Evolutionary conservation across 2,329 filamentous ascomycete genomes (phyloP), one percentile per base, ranked within the genome.

Genomic region (Botrytis tulipae): DNA sequence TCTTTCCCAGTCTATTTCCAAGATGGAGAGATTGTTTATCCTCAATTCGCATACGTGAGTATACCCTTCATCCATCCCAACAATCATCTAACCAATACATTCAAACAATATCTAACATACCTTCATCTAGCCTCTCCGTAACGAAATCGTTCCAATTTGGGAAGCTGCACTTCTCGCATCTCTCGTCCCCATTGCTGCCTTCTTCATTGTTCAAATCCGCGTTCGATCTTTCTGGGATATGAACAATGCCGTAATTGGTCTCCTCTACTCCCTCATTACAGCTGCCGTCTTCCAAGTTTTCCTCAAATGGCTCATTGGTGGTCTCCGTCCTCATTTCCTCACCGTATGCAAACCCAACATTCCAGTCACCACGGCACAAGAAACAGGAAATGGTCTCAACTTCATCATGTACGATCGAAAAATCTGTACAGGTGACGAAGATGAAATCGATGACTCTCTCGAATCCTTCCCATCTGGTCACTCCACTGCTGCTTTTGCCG

Each of bases 401-500:
- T 80, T 84, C 65, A 86, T 93, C 72, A 93, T 92, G 86, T 93
- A 90, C 80, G 91, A 92, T 44, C 86, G 87, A 60, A 89, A 87
- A 73, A 88, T 93, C 65, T 94, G 92, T 84, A 92, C 90, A 0
- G 91, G 91, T 12, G 87, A 93, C 78, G 77, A 82, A 29, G 83
- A 86, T 16, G 82, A 90, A 78, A 92, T 93, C 82, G 87, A 93
- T 79, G 91, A 93, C 80, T 86, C 86, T 2, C 85, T 94, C 0
- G 90, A 93, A 79, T 91, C 89, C 0, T 91, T 94, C 82, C 92
- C 92, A 0, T 91, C 88, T 1, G 92, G 92, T 1, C 92, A 94
- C 81, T 90, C 90, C 8, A 92, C 91, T 0, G 91, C 91, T 1
- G 91, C 91, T 0, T 93, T 93, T 74, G 90, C 90, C 0, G 91